Conservation (phyloP, 805 yeast genomes). For the Metschnikowia cubensis region DNA sequence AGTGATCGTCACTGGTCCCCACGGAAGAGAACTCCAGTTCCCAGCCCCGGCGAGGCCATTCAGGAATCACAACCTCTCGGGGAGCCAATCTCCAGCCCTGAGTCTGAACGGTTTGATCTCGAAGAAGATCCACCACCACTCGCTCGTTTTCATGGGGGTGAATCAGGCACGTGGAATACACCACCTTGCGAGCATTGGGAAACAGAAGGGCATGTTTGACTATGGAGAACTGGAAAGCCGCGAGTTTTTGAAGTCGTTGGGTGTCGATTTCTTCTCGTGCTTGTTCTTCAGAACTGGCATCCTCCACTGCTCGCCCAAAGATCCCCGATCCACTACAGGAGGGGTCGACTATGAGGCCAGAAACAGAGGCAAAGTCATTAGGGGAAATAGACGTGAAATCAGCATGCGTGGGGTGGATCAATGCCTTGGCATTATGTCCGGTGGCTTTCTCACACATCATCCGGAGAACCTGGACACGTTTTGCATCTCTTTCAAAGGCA, state of each 20-base stretch:
- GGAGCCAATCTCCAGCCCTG: constrained; percentile 73
- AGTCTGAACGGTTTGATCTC: constrained; percentile 57
- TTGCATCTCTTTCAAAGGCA: constrained; percentile 85
- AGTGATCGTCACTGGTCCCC: constrained; percentile 38
- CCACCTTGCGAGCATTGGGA: constrained; percentile 72
- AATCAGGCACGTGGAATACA: constrained; percentile 93
- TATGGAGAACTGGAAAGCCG: constrained; percentile 84
- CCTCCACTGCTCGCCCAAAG: constrained; percentile 79
- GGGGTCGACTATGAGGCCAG: constrained; percentile 89
- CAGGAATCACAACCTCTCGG: constrained; percentile 64
- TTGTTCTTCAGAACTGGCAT: constrained; percentile 37
- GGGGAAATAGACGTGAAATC: constrained; percentile 67
- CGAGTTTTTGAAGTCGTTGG: constrained; percentile 66
- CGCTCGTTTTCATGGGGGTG: constrained; percentile 93
- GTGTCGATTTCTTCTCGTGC: constrained; percentile 39
- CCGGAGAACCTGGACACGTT: constrained; percentile 63
- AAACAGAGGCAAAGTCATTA: constrained; percentile 55
- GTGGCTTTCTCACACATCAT: constrained; percentile 77
- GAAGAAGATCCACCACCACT: constrained; percentile 75
- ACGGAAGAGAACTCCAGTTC: constrained; percentile 56
- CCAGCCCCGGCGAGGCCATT: constrained; percentile 85
- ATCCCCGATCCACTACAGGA: constrained; percentile 98
- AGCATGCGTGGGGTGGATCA: constrained; percentile 51
- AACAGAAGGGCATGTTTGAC: constrained; percentile 84
- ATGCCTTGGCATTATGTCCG: constrained; percentile 21